Conservation (phyloP, 441 rosid species). For the Brassica hybrid region DNA sequence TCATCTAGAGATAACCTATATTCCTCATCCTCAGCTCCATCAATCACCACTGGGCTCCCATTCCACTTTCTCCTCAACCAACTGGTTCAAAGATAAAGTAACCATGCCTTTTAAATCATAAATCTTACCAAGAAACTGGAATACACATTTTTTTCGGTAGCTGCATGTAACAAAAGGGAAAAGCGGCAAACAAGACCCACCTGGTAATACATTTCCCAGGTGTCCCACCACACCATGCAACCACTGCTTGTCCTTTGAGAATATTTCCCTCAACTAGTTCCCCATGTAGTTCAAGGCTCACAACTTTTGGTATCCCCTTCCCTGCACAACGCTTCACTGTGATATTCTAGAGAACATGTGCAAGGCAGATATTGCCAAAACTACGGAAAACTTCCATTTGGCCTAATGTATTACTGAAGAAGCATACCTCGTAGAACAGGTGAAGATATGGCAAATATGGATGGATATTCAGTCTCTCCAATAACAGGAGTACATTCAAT, state of each 20-base stretch:
- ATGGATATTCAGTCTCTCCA: slow-evolving; percentile 75
- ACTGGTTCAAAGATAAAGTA: slow-evolving; percentile 39
- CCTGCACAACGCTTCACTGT: slow-evolving; percentile 53
- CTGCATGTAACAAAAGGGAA: slow-evolving; percentile 21
- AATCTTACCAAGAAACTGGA: slow-evolving; percentile 1
- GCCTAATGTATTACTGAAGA: slow-evolving; percentile 28
- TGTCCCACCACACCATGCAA: slow-evolving; percentile 99
- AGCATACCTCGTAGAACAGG: slow-evolving; percentile 79
- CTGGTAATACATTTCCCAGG: slow-evolving; percentile 96
- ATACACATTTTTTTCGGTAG: not conserved
- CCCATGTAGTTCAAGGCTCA: slow-evolving; percentile 86
- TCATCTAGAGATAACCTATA: slow-evolving; percentile 82
- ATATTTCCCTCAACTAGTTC: slow-evolving; percentile 87
- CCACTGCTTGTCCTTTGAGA: slow-evolving; percentile 72
- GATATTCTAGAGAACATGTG: slow-evolving; percentile 16
- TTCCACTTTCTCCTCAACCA: slow-evolving; percentile 99
- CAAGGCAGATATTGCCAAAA: slow-evolving; percentile 4
- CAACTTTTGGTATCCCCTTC: slow-evolving; percentile 93
- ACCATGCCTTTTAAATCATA: slow-evolving; percentile 26
- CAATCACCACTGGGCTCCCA: slow-evolving; percentile 87
- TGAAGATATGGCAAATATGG: slow-evolving; percentile 84
- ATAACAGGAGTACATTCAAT: slow-evolving; percentile 77
- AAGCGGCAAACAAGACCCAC: slow-evolving; percentile 42
- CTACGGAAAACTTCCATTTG: slow-evolving; percentile 16
- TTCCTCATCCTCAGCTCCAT: slow-evolving; percentile 94